phyloP scores from a whole-genome alignment of 371 early-diverging fungal species.

The Amoeboradix gromovi region DNA sequence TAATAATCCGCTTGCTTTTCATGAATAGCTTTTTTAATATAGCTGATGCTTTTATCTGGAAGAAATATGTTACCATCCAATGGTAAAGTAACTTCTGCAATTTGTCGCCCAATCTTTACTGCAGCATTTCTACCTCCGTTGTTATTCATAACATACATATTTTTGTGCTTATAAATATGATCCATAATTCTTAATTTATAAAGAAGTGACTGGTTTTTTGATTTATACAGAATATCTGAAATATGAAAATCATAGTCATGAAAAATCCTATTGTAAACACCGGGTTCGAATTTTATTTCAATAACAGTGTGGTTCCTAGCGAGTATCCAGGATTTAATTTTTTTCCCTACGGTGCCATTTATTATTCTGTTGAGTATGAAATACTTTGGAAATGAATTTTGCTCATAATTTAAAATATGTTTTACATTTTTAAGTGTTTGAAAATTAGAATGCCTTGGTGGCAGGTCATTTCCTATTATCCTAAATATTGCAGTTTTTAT shows the following conservation, averaged over 20 bases:
- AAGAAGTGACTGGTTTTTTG: slow-evolving; percentile 8
- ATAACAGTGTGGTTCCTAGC: slow-evolving; percentile 16
- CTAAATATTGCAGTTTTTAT: slow-evolving; percentile 17
- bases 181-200: slow-evolving; percentile 11
- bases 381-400: slow-evolving; percentile 23
- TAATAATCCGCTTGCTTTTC: slow-evolving; percentile 26
- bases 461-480: slow-evolving; percentile 36
- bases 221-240: slow-evolving; percentile 29
- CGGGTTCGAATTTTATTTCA: background rate
- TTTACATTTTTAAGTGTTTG: slow-evolving; percentile 32
- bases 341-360: slow-evolving; percentile 22
- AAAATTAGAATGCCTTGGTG: slow-evolving; percentile 32
- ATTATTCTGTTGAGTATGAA: slow-evolving; percentile 35
- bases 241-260: slow-evolving; percentile 17
- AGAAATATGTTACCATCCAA: slow-evolving; percentile 38
- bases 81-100: slow-evolving; percentile 27
- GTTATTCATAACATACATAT: slow-evolving; percentile 39
- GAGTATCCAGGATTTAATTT: slow-evolving; percentile 23
- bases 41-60: slow-evolving; percentile 23
- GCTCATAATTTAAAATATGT: slow-evolving; percentile 33
- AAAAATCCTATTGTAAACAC: background rate
- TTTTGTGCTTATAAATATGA: slow-evolving; percentile 34
- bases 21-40: slow-evolving; percentile 22
- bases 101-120: slow-evolving; percentile 19
- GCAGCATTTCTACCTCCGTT: slow-evolving; percentile 36